Evolutionary conservation across 2,329 filamentous ascomycete species (phyloP).

Genomic region (Hypoxylon rubiginosum): DNA sequence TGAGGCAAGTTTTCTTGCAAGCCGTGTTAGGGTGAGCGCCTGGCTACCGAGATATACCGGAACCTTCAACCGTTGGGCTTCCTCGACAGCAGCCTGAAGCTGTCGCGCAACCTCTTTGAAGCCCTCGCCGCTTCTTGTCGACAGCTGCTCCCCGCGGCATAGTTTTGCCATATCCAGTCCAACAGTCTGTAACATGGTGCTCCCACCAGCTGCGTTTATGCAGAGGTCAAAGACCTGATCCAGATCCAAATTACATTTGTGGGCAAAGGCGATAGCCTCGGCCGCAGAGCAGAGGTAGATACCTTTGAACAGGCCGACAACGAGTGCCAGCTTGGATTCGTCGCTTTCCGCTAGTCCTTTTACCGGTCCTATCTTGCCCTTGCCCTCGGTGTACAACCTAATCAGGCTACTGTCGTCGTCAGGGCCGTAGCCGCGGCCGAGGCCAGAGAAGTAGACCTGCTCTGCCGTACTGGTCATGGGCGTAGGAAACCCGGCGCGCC

Average conservation of each 20-base stretch:
- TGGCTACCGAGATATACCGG: conserved; percentile 58
- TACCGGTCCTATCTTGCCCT: conserved; percentile 51
- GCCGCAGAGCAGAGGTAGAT: conserved; percentile 60
- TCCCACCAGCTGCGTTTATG: conserved; percentile 61
- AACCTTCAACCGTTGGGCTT: conserved; percentile 58
- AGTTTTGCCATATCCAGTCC: conserved; percentile 57
- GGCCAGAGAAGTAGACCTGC: conserved; percentile 72
- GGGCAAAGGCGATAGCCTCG: conserved; percentile 60
- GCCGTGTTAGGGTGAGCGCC: conserved; percentile 55
- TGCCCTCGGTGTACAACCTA: conserved; percentile 58
- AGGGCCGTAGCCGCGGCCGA: conserved; percentile 67
- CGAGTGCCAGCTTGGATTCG: conserved; percentile 55
- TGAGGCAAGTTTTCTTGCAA: conserved; percentile 47
- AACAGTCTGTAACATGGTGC: conserved; percentile 54
- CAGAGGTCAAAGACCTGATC: conserved; percentile 62
- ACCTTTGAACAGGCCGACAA: conserved; percentile 57
- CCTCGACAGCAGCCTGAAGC: conserved; percentile 57
- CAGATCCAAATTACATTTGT: conserved; percentile 58
- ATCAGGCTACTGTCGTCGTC: conserved; percentile 62
- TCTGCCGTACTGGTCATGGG: conserved; percentile 74
- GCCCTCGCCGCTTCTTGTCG: conserved; percentile 36
- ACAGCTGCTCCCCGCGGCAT: conserved; percentile 46
- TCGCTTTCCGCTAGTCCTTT: conserved; percentile 49
- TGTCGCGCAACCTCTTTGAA: conserved; percentile 51
- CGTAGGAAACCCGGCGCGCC: conserved; percentile 68